Base-by-base conservation (phyloP, 1,139 yeast species). In the Chernovozyma aurita region DNA sequence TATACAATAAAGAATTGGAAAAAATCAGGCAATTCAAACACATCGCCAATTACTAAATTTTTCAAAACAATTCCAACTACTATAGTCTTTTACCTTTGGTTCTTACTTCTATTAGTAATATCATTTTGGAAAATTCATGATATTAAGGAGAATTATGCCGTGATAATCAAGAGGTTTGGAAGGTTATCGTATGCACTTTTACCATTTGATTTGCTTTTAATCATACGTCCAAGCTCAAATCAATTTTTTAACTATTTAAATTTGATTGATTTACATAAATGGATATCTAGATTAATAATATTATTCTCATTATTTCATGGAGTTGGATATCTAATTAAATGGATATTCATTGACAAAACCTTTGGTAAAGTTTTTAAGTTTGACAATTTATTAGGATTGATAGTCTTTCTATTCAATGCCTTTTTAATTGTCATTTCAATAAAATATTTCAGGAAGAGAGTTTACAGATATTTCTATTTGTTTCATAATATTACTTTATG, bases 261-360 rank as follows among this genome's bases (percentile, higher is more conserved):
- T 29, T 55, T 79, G 12, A 49, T 86, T 5, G 65, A 65, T 11
- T 50, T 85, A 12, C 97, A 88, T 58, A 86, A 85, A 54, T 86
- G 95, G 95, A 55, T 84, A 0, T 80, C 94, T 2, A 63, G 97
- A 43, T 42, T 81, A 2, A 73, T 83, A 4, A 66, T 84, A 0
- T 45, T 70, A 0, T 59, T 76, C 29, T 75, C 77, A 0, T 32
- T 70, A 0, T 32, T 75, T 9, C 97, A 88, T 50, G 70, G 83
- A 0, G 41, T 68, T 22, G 80, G 78, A n/a, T 85, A 65, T 57
- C 38, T 71, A 3, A 52, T 55, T 18, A 63, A 63, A 43, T 82
- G 83, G 80, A 39, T 39, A 24, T 16, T 30, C 4, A 32, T 44
- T n/a, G 59, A 53, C 12, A 65, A 65, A 2, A 47, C 59, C 1